These are phyloP conservation scores for Podospora sp. DNA, from an alignment of 495 filamentous ascomycete genomes.

Conservation along the genomic window DNA sequence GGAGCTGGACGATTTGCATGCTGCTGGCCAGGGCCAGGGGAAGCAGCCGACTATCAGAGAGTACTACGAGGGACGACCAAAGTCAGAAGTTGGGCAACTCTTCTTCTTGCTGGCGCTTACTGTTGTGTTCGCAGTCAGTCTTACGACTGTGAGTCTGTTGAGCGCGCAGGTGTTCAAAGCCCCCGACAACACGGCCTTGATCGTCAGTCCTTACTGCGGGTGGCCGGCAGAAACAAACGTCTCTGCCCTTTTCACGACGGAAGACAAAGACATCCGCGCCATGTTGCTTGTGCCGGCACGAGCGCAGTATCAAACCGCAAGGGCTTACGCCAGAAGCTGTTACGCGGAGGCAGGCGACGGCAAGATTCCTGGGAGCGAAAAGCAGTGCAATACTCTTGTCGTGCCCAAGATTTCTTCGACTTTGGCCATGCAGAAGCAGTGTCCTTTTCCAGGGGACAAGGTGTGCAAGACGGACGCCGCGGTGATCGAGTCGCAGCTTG, in stretches of 20 bases:
- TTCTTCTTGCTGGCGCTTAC: neutral
- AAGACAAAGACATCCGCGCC: neutral
- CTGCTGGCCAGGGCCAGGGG: neutral
- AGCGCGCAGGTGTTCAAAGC: slow-evolving; percentile 3
- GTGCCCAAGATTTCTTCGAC: neutral
- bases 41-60: neutral
- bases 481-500: neutral
- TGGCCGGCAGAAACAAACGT: neutral
- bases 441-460: neutral
- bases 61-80: neutral
- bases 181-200: neutral
- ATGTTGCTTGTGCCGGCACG: neutral
- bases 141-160: neutral
- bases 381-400: neutral
- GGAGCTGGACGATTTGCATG: neutral
- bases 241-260: neutral
- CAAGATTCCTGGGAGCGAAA: neutral
- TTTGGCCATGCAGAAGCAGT: neutral
- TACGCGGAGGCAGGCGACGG: neutral
- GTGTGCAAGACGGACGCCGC: neutral
- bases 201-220: neutral
- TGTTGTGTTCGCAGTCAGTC: neutral
- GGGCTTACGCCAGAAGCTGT: neutral
- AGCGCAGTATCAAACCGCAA: neutral
- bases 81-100: neutral